Percentiles rank a stretch among this genome's conserved stretches.
phyloP scores from a whole-genome alignment of 2,329 filamentous ascomycete genomes.

The Coniochaeta sp. region DNA sequence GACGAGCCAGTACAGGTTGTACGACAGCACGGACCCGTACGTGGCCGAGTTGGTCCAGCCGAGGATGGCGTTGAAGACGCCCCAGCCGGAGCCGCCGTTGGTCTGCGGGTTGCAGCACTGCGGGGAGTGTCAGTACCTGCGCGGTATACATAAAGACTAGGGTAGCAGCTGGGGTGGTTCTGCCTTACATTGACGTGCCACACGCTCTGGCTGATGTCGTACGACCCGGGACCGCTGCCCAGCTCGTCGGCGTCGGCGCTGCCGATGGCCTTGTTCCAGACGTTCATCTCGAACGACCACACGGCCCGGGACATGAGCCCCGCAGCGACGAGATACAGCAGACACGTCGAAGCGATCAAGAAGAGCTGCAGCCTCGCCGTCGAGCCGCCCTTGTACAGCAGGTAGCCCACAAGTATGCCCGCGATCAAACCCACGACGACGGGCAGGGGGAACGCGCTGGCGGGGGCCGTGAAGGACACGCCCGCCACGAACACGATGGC shows the following conservation, averaged over 20 bases:
- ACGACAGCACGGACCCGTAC: constrained; percentile 78
- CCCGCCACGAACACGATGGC: constrained; percentile 82
- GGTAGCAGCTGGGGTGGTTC: no score
- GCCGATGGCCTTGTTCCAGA: constrained; percentile 51
- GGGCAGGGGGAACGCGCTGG: constrained; percentile 68
- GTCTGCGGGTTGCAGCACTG: constrained; percentile 71
- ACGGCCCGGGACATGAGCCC: constrained; percentile 70
- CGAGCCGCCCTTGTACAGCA: constrained; percentile 60
- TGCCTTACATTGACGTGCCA: constrained; percentile 70
- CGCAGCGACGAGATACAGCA: constrained; percentile 74
- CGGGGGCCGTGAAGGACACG: constrained; percentile 69
- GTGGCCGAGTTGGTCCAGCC: constrained; percentile 88
- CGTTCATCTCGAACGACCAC: constrained; percentile 62
- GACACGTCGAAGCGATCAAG: constrained; percentile 68
- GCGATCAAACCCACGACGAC: constrained; percentile 65
- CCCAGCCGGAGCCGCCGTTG: constrained; percentile 74
- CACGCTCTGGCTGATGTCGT: constrained; percentile 67
- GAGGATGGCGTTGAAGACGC: constrained; percentile 77
- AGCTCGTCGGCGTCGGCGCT: constrained; percentile 38
- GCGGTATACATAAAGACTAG: not conserved
- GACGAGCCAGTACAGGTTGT: constrained; percentile 80
- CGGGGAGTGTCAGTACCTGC: not conserved
- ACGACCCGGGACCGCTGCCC: constrained; percentile 61
- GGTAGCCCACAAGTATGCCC: constrained; percentile 59
- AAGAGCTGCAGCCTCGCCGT: constrained; percentile 55